These are phyloP conservation scores for Pilasporangium apinafurcum DNA, from an alignment of 352 stramenopile genomes.

Conservation along the genomic window DNA sequence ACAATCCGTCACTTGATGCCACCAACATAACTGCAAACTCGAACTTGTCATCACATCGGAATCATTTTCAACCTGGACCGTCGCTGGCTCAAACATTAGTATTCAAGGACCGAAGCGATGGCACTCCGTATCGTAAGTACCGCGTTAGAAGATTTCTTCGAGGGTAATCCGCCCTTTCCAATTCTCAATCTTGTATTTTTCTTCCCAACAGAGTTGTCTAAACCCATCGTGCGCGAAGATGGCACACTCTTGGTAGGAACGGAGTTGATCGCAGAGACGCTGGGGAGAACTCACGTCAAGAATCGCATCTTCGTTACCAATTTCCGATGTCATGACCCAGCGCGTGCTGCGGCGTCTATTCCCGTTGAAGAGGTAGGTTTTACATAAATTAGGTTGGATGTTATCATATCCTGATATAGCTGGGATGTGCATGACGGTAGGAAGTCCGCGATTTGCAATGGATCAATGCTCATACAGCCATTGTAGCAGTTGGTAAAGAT, in stretches of 20 bases:
- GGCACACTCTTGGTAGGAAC: constrained; percentile 67
- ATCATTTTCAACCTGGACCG: constrained; percentile 3
- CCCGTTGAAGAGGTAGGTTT: constrained; percentile 30
- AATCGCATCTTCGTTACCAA: constrained; percentile 69
- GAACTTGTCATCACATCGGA: too few relatives aligned
- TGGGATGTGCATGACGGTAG: constrained; percentile 10
- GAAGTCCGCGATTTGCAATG: constrained; percentile 73
- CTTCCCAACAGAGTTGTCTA: constrained; percentile 44
- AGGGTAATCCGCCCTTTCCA: too few relatives aligned
- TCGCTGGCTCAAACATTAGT: constrained; percentile 15
- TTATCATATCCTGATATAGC: background rate
- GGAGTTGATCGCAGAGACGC: constrained; percentile 15
- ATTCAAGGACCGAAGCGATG: constrained; percentile 22
- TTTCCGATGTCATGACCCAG: constrained; percentile 16
- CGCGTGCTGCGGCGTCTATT: constrained; percentile 21
- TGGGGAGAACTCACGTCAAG: constrained; percentile 2
- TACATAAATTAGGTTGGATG: background rate
- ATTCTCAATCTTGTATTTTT: background rate
- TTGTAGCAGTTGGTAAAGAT: constrained; percentile 62
- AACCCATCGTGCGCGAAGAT: constrained; percentile 71
- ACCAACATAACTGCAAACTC: too few relatives aligned
- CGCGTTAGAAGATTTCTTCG: too few relatives aligned
- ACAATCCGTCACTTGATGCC: too few relatives aligned
- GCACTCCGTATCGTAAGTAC: constrained; percentile 30
- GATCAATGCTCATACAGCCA: constrained; percentile 33